Evolutionary conservation across 805 yeast species (phyloP), one percentile per base, ranked within the genome.

Genomic region (Kazachstania viticola): DNA sequence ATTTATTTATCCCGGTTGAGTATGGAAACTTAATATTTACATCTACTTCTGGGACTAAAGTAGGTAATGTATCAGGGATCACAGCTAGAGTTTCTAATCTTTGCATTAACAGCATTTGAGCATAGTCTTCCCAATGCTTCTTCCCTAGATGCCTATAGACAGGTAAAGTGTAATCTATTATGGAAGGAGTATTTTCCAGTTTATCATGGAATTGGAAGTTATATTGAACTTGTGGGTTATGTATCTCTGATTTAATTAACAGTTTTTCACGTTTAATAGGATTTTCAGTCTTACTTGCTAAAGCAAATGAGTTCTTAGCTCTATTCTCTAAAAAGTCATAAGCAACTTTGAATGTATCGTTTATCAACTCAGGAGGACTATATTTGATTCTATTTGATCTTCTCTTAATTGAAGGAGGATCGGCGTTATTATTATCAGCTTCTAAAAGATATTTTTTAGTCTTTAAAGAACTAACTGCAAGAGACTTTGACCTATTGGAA

Each of bases 21-120:
- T 76, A 81, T 4, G 85, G 77, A 51, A 87, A 87, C 58, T 74
- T 75, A 28, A 91, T 49, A 28, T 71, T 65, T 5, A 88, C 81
- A 32, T 80, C 84, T 13, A 73, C 88, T 40, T 67, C 61, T 14
- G 97, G 97, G 8, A 70, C 76, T 35, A 91, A 58, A 2, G 96
- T 85, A 17, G 96, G 91, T 55, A 91, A 53, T 3, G 97, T 87
- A 53, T 91, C 98, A 12, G 98, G 98, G 37, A 91, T 81, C 27
- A 83, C 83, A 27, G 69, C 70, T 44, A 84, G 61, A 35, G 79
- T 75, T 60, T 91, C 98, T 33, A 91, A 59, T 62, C 97, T 75
- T 62, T 91, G 96, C 91, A 91, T 83, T 32, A 78, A 63, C 31
- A 83, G 51, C 82, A 84, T 79, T 56, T 73, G 72, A 27, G 72